Base-by-base conservation (phyloP, 208 protist genomes). In the Acanthamoeba royreba region DNA sequence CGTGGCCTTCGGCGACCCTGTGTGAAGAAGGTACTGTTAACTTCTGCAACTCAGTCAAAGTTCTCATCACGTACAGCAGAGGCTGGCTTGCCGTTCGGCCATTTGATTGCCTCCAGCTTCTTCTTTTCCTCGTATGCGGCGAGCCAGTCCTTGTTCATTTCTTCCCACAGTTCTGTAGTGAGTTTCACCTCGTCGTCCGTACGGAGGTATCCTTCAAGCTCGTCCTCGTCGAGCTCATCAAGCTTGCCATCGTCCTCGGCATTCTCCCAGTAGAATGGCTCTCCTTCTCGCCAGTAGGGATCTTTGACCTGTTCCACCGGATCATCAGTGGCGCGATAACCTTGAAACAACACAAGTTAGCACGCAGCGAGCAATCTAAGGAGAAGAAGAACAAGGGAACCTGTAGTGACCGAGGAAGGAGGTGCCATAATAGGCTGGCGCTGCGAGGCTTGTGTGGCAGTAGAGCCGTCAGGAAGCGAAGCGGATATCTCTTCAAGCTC, bases 61-160 rank as follows among this genome's bases (percentile, higher is more conserved):
- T 35, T n/a, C 11, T 63, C 17, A 22, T 17, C 31, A 53, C 74
- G 74, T 33, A 85, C 74, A 11, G 83, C 52, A 8, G 52, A 66
- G 15, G 46, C 83, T 11, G 88, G 69, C 46, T 77, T 92, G 58
- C 88, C 88, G 25, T 92, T 92, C 45, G 58, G 63, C 46, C 42
- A 83, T 43, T 92, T 83, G 45, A 83, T 31, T 15, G 88, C 88
- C 35, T 92, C 63, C 25, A 55, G 88, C 58, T 92, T 92, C 35
- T 83, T 53, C 49, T 92, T 92, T 35, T 92, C 88, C 49, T 49
- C 58, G 52, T 89, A 69, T 45, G 46, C 53, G 38, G 25, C 83
- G 28, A 95, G 58, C 43, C 74, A 95, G 31, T 95, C 93, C 49
- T 81, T 49, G 55, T 93, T 94, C 61, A 94, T 61, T 35, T 95